Evolutionary conservation across 257 asterid species (phyloP), one percentile per base, ranked within the genome.

Genomic region (Scutellaria baicalensis): DNA sequence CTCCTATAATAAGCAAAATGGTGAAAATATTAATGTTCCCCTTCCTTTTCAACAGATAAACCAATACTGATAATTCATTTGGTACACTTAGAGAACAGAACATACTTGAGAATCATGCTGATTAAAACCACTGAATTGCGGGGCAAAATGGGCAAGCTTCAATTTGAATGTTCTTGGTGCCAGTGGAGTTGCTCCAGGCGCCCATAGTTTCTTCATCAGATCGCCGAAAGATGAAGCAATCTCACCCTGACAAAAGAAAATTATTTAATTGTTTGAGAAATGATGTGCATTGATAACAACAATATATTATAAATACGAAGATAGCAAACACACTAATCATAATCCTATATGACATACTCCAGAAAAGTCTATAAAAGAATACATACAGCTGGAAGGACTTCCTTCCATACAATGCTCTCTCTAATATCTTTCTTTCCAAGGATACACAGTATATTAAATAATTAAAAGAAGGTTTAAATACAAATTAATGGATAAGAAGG

Each of bases 81-180:
- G 54, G 63, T 27, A 31, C 49, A 68, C 56, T 64, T 43, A 67
- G 71, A 57, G 75, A 70, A 72, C 9, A 74, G 64, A 23, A 78
- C 89, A 66, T 73, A 94, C 99, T 82, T 94, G 97, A 69, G 99
- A 94, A 75, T 94, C 99, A 12, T 89, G 99, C 79, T 94, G 99
- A 77, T 91, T 91, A 77, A 83, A 94, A 42, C 99, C 99, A 75
- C 97, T 80, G 75, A 94, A 94, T 66, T 94, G 99, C 35, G 99
- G 97, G 42, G 99, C 97, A 73, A 94, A 94, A 79, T 85, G 96
- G 59, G 99, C 89, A 9, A 94, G 97, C 80, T 89, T 91, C 73
- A 75, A 75, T 73, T 94, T 94, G 82, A 94, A 94, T 78, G 85
- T 73, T 80, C 93, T 91, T 45, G 99, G 99, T 80, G 97, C 88